Base-by-base conservation (phyloP, 176 grass and related monocot genomes). In the Tuctoria greenei region DNA sequence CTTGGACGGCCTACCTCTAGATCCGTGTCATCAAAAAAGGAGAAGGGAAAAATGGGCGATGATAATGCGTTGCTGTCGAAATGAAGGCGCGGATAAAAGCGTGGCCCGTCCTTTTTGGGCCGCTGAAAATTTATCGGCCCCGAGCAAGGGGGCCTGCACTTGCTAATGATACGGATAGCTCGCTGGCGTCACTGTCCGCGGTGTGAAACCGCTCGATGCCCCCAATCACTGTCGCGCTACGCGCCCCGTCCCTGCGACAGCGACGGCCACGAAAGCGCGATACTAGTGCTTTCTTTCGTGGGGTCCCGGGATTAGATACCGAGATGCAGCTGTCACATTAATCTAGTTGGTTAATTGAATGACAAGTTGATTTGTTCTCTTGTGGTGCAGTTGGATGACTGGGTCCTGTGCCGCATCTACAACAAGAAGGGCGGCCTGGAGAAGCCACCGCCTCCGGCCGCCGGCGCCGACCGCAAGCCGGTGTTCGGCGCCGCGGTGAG, bases 341-440 rank as follows among this genome's bases (percentile, higher is more conserved):
- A 9, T 66, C 2, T 23, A 31, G 3, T 8, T 1, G 1, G 7
- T 18, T 34, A 6, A 8, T 43, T 60, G 23, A 21, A 31, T 41
- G 34, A 56, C 51, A 16, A 16, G 4, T 73, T 25, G n/a, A 17
- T 16, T 17, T 28, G 24, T 18, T 8, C 0, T 36, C 14, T 15
- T 8, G 12, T 13, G 11, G 8, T 72, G 74, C 83, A 97, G 94
- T 51, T 97, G 88, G 94, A 97, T 80, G 94, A 97, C 16, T 93
- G 91, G 94, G 94, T 97, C 0, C 70, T 97, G 75, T 97, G 94
- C 81, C 91, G 94, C 14, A 97, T 97, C 70, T 97, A 97, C 84
- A 93, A 97, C 81, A 97, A 97, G 86, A 97, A 97, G 70, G 86
- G 91, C n/a, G 64, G 82, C 1, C 41, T 67, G 57, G 84, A 92